Evolutionary conservation across 352 stramenopile species (phyloP), one percentile per base, ranked within the genome.

Genomic region (Blastocystis sp.): DNA sequence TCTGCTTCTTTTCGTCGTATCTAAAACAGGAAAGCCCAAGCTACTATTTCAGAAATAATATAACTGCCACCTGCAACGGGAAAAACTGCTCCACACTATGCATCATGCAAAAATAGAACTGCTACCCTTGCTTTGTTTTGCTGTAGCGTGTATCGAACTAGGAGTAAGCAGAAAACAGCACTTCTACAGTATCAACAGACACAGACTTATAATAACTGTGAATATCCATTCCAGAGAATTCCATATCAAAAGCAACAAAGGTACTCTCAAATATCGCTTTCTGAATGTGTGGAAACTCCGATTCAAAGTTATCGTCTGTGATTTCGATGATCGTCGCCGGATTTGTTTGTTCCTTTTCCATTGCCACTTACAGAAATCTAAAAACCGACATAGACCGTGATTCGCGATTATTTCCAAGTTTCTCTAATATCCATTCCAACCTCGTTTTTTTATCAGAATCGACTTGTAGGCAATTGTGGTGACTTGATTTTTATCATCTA

Each of bases 201-300:
- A 84, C 53, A 6, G 73, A 8, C 20, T 84, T 84, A 0, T 66
- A 53, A 41, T 7, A 54, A 8, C 43, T 26, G n/a, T 68, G 64
- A 7, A 43, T n/a, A 47, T 84, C 73, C 15, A 84, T 50, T 69
- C 73, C 73, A 18, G 73, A 66, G 26, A 84, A 84, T 37, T 84
- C 73, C 73, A 84, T 84, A 68, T 84, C 73, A 20, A 84, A 69
- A 50, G 73, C 73, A 8, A 53, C 73, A 64, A 84, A 84, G 20
- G 53, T 55, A 29, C 73, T 84, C 20, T 84, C 73, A 11, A 68
- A 66, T 26, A 84, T 84, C n/a, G 62, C 45, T 23, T 66, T 66
- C 50, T 84, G 45, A 23, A 84, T 69, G 23, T 68, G n/a, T 11
- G 73, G 50, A 29, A 84, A 69, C 68, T 84, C 47, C 37, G 50